Conservation (phyloP, 352 stramenopile genomes). For the Pythium phragmitis region DNA sequence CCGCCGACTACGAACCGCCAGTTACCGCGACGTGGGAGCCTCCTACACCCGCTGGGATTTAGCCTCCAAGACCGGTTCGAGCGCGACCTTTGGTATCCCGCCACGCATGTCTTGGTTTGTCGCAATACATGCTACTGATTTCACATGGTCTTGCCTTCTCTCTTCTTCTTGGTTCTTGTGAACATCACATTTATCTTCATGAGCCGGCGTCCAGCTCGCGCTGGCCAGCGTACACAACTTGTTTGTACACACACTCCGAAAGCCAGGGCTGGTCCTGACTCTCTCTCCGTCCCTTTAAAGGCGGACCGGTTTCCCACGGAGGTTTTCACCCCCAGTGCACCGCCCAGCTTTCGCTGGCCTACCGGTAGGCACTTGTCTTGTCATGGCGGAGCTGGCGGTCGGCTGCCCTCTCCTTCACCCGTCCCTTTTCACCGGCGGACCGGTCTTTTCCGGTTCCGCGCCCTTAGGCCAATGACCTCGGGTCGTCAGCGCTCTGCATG, state of each 20-base stretch:
- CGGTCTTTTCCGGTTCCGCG: not conserved
- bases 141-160: not conserved
- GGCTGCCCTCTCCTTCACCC: not conserved
- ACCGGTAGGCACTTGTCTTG: not conserved
- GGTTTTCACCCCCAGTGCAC: not conserved
- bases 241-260: not conserved
- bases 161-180: not conserved
- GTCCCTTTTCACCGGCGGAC: not conserved
- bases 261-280: not conserved
- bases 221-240: not conserved
- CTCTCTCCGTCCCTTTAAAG: not conserved
- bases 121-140: no score
- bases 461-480: not conserved
- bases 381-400: not conserved
- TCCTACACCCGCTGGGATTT: not conserved
- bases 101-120: no score
- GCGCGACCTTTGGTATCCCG: no score
- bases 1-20: not conserved
- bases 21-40: no score
- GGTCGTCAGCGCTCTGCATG: constrained; percentile 11
- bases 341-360: constrained; percentile 1
- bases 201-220: not conserved
- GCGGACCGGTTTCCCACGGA: not conserved
- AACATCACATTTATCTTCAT: not conserved
- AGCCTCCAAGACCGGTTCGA: no score